Conservation (phyloP, 768 basidiomycete species). For the Tephrocybe rancida region DNA sequence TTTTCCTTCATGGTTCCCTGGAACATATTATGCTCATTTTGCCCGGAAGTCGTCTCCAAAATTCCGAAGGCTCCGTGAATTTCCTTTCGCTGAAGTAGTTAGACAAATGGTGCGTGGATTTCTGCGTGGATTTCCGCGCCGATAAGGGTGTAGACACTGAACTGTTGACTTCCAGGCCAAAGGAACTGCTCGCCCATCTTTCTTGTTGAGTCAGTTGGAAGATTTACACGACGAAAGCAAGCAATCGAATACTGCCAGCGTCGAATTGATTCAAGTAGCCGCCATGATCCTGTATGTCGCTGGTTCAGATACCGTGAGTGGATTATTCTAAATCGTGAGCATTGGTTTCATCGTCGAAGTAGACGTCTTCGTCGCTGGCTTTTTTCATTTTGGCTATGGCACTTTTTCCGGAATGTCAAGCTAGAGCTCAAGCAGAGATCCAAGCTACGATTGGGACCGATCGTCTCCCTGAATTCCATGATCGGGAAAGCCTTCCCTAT, state of each 20-base stretch:
- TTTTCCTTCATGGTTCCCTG: conserved; percentile 28
- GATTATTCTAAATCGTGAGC: not conserved
- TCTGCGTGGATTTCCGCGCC: too few species aligned
- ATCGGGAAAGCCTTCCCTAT: conserved; percentile 23
- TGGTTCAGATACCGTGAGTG: conserved; percentile 19
- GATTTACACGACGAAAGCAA: conserved; percentile 3
- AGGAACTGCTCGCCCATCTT: conserved; percentile 17
- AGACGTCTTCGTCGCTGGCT: conserved; percentile 27
- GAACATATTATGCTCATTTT: conserved; percentile 18
- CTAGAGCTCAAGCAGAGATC: conserved; percentile 29
- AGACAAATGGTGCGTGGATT: conserved; percentile 14
- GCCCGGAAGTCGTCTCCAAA: conserved; percentile 11
- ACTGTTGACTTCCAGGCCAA: not conserved
- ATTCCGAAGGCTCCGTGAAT: conserved; percentile 17
- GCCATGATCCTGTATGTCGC: conserved; percentile 13
- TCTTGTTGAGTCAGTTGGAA: conserved; percentile 14
- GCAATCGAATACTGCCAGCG: not conserved
- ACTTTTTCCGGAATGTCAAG: conserved; percentile 27
- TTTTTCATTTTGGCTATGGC: conserved; percentile 30
- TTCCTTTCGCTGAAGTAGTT: conserved; percentile 17
- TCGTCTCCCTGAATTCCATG: conserved; percentile 26
- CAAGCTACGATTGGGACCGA: conserved; percentile 24
- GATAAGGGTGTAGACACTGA: not conserved
- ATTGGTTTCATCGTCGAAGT: not conserved
- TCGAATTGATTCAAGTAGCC: conserved; percentile 11